Percentiles rank a stretch among this genome's conserved stretches.
phyloP scores from a whole-genome alignment of 768 basidiomycete species.

The Rhizopogon vesiculosus region DNA sequence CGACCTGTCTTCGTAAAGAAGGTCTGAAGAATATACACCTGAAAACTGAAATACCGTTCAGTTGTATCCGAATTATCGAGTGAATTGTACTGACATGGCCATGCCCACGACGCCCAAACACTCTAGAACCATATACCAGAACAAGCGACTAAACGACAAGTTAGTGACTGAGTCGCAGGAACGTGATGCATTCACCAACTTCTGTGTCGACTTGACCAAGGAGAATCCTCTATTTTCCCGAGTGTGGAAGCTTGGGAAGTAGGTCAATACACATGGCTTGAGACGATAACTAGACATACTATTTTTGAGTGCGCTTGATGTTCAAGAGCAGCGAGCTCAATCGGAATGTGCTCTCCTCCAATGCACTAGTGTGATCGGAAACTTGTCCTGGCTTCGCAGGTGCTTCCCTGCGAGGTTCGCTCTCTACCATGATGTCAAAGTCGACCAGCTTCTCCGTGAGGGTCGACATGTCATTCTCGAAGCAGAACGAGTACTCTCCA shows the following conservation, averaged over 20 bases:
- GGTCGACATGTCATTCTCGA: constrained; percentile 96
- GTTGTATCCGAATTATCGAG: neutral
- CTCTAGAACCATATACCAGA: constrained; percentile 91
- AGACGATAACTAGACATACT: constrained; percentile 48
- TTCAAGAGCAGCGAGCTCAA: constrained; percentile 82
- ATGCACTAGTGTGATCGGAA: constrained; percentile 84
- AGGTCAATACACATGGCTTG: constrained; percentile 2
- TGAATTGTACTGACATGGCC: constrained; percentile 65
- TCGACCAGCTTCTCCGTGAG: constrained; percentile 92
- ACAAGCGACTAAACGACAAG: constrained; percentile 59
- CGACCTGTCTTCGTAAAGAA: constrained; percentile 96
- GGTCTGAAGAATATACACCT: constrained; percentile 90
- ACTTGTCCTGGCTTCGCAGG: constrained; percentile 88
- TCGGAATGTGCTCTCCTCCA: constrained; percentile 95
- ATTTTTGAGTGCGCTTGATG: constrained; percentile 91
- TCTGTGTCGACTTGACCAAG: constrained; percentile 85
- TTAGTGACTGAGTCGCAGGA: neutral
- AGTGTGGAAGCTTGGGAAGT: constrained; percentile 75
- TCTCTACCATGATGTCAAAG: constrained; percentile 98
- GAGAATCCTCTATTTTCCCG: constrained; percentile 93
- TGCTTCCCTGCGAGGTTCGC: constrained; percentile 86
- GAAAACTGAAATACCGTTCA: constrained; percentile 47
- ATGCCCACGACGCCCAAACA: constrained; percentile 74
- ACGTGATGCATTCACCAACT: constrained; percentile 35
- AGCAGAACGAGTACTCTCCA: constrained; percentile 94